Evolutionary conservation across 352 stramenopile species (phyloP), one percentile per base, ranked within the genome.

Genomic region (Pythium vanterpoolii): DNA sequence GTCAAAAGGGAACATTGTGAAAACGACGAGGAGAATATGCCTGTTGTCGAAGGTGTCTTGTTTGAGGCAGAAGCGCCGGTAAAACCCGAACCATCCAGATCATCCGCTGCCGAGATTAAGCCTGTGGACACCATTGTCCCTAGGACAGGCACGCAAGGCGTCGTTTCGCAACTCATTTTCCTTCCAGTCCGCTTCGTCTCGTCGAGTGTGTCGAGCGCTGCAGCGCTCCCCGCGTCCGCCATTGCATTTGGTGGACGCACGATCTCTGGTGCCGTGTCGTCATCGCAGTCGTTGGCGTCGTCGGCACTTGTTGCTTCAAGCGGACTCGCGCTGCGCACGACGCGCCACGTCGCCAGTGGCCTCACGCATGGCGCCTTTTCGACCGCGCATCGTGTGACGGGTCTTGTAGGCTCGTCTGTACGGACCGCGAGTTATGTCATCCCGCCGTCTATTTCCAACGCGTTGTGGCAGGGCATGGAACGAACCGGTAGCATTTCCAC

Each of bases 391-490:
- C 31, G 46, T 11, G 78, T 83, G 55, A 89, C 82, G 8, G 78
- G 74, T 28, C 77, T 75, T 0, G 72, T 89, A n/a, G 73, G 72
- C 1, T 71, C 68, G 0, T 89, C 82, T 0, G 71, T 87, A 31
- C 72, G 73, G 33, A 83, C 69, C 0, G 79, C 72, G 13, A 68
- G 68, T 38, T 84, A 80, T 31, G 75, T 73, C 5, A 86, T 92
- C 28, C 78, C 79, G 0, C 55, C 71, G n/a, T 86, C 77, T 0
- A 71, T 89, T 9, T 84, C 79, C 19, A 86, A 76, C 42, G 74
- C 72, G 0, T 62, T 90, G 53, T 90, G 76, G 77, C 71, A 87
- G 19, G 69, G 80, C 9, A 72, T 90, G 57, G 77, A 76, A 18
- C 71, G 72, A 14, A 89, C 83, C 5, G 72, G 83, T 0, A 88